Evolutionary conservation across 108 stramenopile species (phyloP), one percentile per base, ranked within the genome.

Genomic region (Skeletonema costatum): DNA sequence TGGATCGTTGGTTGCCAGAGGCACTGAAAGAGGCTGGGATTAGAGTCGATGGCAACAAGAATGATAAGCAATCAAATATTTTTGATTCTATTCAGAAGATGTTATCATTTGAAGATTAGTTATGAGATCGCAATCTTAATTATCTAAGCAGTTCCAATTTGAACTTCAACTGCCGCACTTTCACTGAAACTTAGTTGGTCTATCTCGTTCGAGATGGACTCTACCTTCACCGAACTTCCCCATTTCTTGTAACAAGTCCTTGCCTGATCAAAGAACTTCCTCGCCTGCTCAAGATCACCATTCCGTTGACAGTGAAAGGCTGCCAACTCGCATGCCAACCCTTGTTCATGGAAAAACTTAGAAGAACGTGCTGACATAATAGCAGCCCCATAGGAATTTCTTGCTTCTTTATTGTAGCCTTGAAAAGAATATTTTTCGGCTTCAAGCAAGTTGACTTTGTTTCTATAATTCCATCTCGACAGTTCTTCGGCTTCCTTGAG

Each of bases 1-100:
- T 97, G 50, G 93, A 94, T 85, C 77, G 64, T 64, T 97, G 97
- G 97, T 30, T 81, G 65, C 51, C 21, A n/a, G 80, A 74, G 31
- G 73, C 80, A 16, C 71, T 81, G 59, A 46, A 71, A 36, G 80
- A 75, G 61, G 80, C 80, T 1, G 80, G 80, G 8, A 62, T 81
- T 51, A 60, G 32, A 13, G 29, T 9, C 36, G 21, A 25, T 7
- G 8, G 8, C 21, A 39, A 21, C 16, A 38, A 66, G 12, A 38
- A 21, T 44, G 51, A 25, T 8, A 0, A 53, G 51, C 21, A 19
- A 25, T 53, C 19, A n/a, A 53, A 19, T 25, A 9, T 53, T 21
- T 25, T 53, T 53, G 51, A 53, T 21, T 53, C 51, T 6, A 8
- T 53, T 25, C 51, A 21, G 19, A 21, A 53, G 19, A 53, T 21